Evolutionary conservation across 257 asterid genomes (phyloP), one percentile per base, ranked within the genome.

Genomic region (Solanum infundibuliforme): DNA sequence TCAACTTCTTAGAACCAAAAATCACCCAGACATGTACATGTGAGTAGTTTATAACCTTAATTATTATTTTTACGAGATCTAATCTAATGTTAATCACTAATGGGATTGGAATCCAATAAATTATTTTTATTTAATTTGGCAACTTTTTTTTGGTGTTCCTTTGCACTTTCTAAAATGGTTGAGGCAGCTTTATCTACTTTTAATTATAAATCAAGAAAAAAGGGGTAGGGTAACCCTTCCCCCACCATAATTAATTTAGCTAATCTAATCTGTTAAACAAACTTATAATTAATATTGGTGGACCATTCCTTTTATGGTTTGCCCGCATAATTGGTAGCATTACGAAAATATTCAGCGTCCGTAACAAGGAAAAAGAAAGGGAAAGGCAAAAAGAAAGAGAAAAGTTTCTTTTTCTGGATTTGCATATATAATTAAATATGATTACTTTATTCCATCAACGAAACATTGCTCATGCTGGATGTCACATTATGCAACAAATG

Each of bases 121-220:
- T 62, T 32, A 38, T 18, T 10, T 71, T 83, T 52, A 34, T 25
- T 88, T 86, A 62, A 35, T 39, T 77, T 32, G 32, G 11, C 65
- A 27, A 27, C 38, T n/a, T 10, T 62, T 58, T 82, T 65, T 36
- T 14, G 29, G 75, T 27, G 13, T 35, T 36, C 66, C 74, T 82
- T 48, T 21, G n/a, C 58, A 10, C 83, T 62, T 73, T 46, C 27
- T 35, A 23, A 81, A 52, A 82, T 82, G 60, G 68, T 8, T 89
- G 31, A 83, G 65, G 60, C 88, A 83, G 88, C 89, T 83, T 75
- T 82, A 48, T 82, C 85, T 82, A 82, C 85, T 88, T 76, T 87
- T 75, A 86, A 48, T 86, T 52, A 48, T 27, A 86, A 76, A 46
- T 48, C 81, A 86, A 52, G 12, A 60, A 86, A 68, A 73, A 25